Percentiles rank a stretch among this genome's conserved stretches.
These are phyloP conservation scores for Lojkania enalia DNA, from an alignment of 2,329 filamentous ascomycete genomes.

Conservation along the genomic window DNA sequence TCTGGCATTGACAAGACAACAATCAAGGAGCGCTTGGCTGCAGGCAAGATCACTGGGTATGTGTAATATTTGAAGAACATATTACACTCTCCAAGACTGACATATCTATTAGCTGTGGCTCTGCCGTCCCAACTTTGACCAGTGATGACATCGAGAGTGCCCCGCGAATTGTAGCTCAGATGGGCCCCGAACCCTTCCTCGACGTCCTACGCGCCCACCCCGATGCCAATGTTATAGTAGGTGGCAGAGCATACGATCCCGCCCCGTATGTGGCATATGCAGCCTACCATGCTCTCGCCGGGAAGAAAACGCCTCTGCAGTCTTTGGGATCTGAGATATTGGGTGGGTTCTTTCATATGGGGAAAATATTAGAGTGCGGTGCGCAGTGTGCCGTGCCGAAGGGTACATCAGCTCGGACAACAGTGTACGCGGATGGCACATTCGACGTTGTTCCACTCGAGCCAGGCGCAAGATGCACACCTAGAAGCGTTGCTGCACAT, in stretches of 20 bases:
- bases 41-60: neutral
- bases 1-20: neutral
- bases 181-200: constrained; percentile 52
- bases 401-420: constrained; percentile 47
- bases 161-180: constrained; percentile 49
- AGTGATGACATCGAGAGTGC: constrained; percentile 45
- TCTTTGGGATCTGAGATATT: constrained; percentile 5
- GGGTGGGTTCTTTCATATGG: constrained; percentile 53
- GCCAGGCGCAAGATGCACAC: constrained; percentile 49
- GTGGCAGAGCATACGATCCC: constrained; percentile 43
- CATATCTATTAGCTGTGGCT: constrained; percentile 31
- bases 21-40: neutral
- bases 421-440: constrained; percentile 46
- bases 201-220: constrained; percentile 48
- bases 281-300: constrained; percentile 10
- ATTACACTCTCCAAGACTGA: no score
- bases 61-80: neutral
- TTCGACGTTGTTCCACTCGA: constrained; percentile 55
- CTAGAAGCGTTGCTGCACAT: constrained; percentile 56
- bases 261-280: constrained; percentile 26
- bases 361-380: constrained; percentile 61
- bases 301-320: constrained; percentile 12
- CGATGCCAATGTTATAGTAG: constrained; percentile 54
- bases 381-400: constrained; percentile 54
- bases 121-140: constrained; percentile 47